Base-by-base conservation (phyloP, 768 basidiomycete species). In the Crassisporium funariophilum region DNA sequence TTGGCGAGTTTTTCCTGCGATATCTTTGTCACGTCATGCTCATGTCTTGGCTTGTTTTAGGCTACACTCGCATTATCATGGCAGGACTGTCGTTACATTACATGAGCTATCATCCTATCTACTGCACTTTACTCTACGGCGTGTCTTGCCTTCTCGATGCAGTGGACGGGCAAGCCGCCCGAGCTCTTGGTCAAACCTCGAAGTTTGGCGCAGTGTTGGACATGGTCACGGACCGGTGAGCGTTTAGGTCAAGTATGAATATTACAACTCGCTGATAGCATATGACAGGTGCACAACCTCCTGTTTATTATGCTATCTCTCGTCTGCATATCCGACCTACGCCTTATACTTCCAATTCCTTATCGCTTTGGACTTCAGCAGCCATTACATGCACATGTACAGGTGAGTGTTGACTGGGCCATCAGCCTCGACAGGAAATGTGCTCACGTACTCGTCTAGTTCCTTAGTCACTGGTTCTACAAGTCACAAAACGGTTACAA, bases 301-400 rank as follows among this genome's bases (percentile, higher is more conserved):
- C 2, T 93, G 95, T 64, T 76, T 99, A 42, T 76, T 99, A 20
- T 95, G 92, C 66, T 98, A 94, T 73, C 82, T 99, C 24, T 83
- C 94, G 13, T 87, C 87, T 8, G 91, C 82, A 41, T 98, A 98
- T 71, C 93, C 94, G 4, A 59, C 69, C n/a, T 91, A 75, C 52
- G 89, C 95, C 3, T 71, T 95, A 24, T 59, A 84, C 40, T 98
- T 99, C 75, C 93, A 97, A 68, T 87, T 91, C 71, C 82, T 99
- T 51, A 99, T 99, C 68, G 83, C 95, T 0, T 82, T 99, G 47
- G 97, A 99, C 66, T 99, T 99, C 65, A 87, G 89, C 58, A 95
- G 92, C 56, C 97, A 98, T 69, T 98, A 98, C 70, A 98, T 98
- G 83, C 97, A 98, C 67, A 99, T 98, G 97, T 97, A 98, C 68